Conservation (phyloP, 2,329 filamentous ascomycete genomes). For the Westerdykella ornata region DNA sequence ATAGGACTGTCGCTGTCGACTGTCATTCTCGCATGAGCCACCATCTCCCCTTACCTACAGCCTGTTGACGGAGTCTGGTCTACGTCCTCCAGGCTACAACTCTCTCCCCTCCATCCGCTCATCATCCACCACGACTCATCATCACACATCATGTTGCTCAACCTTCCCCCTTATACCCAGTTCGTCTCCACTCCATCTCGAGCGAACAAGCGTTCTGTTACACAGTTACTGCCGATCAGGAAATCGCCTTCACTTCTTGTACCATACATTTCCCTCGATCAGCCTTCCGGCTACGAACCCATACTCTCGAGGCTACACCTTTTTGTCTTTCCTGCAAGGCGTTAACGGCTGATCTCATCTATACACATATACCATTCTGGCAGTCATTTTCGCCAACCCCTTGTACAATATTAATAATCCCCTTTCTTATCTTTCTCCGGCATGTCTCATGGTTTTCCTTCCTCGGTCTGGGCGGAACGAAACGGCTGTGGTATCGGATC, state of each 20-base stretch:
- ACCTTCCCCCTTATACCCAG: neutral
- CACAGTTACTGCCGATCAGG: slow-evolving; percentile 6
- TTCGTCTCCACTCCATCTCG: slow-evolving; percentile 1
- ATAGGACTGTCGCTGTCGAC: slow-evolving; percentile 6
- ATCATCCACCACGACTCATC: neutral
- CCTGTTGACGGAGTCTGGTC: neutral
- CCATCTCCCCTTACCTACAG: slow-evolving; percentile 11
- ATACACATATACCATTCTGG: slow-evolving; percentile 27
- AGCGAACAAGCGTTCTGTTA: slow-evolving; percentile 11
- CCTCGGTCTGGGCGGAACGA: too few relatives aligned
- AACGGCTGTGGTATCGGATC: too few relatives aligned
- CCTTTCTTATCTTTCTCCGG: slow-evolving; percentile 1
- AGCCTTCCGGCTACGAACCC: slow-evolving; percentile 17
- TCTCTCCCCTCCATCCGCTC: neutral
- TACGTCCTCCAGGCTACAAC: neutral
- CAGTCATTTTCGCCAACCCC: slow-evolving; percentile 23
- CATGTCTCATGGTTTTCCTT: slow-evolving; percentile 1
- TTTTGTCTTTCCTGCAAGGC: slow-evolving; percentile 12
- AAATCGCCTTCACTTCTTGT: slow-evolving; percentile 24
- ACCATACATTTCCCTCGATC: slow-evolving; percentile 21
- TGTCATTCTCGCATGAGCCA: slow-evolving; percentile 5
- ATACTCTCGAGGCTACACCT: slow-evolving; percentile 10
- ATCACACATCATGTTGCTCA: neutral
- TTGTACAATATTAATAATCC: slow-evolving; percentile 27
- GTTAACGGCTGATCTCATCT: slow-evolving; percentile 9